Evolutionary conservation across 148 eudicot genomes (phyloP).

Genomic region (Rhododendron ovatum): DNA sequence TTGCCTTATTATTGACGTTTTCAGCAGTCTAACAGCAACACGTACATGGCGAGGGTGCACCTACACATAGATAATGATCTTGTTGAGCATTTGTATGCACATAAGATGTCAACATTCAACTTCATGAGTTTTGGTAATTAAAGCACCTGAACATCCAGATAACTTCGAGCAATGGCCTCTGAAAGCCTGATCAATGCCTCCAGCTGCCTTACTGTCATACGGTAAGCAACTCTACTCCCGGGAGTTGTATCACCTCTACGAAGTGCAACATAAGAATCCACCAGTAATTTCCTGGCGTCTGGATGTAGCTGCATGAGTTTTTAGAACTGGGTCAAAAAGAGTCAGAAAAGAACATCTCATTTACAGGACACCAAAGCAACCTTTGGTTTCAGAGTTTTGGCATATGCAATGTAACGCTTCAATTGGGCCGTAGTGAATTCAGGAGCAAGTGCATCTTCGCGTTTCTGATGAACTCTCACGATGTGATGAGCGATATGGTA

Average conservation of each 20-base stretch:
- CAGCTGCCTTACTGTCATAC: constrained; percentile 97
- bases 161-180: constrained; percentile 86
- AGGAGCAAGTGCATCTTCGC: constrained; percentile 83
- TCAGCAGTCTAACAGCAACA: constrained; percentile 74
- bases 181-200: constrained; percentile 94
- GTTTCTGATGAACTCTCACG: constrained; percentile 92
- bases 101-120: neutral
- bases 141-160: constrained; percentile 67
- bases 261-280: constrained; percentile 82
- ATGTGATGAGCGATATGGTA: constrained; percentile 94
- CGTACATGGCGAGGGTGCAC: constrained; percentile 81
- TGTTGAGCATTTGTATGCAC: constrained; percentile 2
- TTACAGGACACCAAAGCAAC: constrained; percentile 22
- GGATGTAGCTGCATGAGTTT: constrained; percentile 53
- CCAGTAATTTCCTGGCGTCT: constrained; percentile 81
- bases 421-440: constrained; percentile 81
- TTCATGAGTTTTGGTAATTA: neutral
- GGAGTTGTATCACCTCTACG: constrained; percentile 92
- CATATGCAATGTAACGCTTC: constrained; percentile 84
- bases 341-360: neutral
- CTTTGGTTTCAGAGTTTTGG: constrained; percentile 88
- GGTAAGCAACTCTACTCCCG: constrained; percentile 92
- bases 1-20: constrained; percentile 90
- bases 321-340: neutral
- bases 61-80: constrained; percentile 26